Evolutionary conservation across 768 basidiomycete species (phyloP).

Genomic region (Tremella yokohamensis): DNA sequence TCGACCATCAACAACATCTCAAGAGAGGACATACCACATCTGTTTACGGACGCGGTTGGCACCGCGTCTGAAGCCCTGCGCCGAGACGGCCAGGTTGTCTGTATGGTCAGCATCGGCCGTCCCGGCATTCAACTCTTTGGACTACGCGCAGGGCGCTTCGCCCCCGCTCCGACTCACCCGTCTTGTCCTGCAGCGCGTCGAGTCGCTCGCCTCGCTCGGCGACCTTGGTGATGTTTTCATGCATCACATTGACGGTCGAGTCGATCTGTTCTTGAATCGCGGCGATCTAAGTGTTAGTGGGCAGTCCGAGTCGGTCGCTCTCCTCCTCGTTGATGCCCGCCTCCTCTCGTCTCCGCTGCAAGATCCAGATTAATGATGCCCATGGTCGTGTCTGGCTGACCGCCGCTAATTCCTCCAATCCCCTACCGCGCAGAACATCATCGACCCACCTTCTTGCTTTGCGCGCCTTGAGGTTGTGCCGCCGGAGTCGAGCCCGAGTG

Average conservation of each 20-base stretch:
- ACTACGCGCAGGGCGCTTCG: too few species aligned
- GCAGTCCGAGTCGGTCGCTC: too few species aligned
- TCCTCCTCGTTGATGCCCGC: too few species aligned
- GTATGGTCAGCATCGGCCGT: slow-evolving; percentile 6
- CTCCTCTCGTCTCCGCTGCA: too few species aligned
- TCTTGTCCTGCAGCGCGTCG: slow-evolving; percentile 95
- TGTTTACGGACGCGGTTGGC: slow-evolving; percentile 98
- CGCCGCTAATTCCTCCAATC: too few species aligned
- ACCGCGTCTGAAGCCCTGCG: slow-evolving; percentile 97
- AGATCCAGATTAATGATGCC: too few species aligned
- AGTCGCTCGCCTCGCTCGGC: slow-evolving; percentile 91
- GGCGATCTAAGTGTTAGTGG: slow-evolving; percentile 61
- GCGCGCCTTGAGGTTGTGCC: slow-evolving; percentile 27
- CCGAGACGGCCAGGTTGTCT: slow-evolving; percentile 96
- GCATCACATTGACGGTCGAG: slow-evolving; percentile 95
- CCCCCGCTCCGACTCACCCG: slow-evolving; percentile 67
- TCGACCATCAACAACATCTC: slow-evolving; percentile 5
- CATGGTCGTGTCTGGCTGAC: too few species aligned
- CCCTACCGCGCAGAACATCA: too few species aligned
- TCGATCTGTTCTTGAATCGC: slow-evolving; percentile 93
- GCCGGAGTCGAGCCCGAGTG: slow-evolving; percentile 51
- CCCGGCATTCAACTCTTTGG: too few species aligned
- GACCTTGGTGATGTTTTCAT: slow-evolving; percentile 82
- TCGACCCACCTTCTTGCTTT: slow-evolving; percentile 54
- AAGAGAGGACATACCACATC: slow-evolving; percentile 49